Percentiles rank a stretch among this genome's conserved stretches.
These are phyloP conservation scores for Persicaria tinctoria DNA, from an alignment of 148 eudicot species.

Conservation along the genomic window DNA sequence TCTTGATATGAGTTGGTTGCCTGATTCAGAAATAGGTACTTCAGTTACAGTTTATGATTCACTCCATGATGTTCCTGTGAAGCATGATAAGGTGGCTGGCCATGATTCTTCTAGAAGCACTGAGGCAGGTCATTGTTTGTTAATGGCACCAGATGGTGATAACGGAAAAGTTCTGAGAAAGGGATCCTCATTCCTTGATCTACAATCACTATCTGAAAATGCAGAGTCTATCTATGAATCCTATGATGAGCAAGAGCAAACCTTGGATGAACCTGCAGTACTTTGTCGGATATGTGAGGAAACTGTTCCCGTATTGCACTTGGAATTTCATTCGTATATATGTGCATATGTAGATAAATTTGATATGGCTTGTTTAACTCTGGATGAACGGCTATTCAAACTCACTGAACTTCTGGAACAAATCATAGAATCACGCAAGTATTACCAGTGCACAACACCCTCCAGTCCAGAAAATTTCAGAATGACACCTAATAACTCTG, in stretches of 20 bases:
- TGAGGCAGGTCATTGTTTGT: not conserved
- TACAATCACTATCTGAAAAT: not conserved
- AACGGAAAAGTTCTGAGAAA: not conserved
- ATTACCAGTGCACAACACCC: conserved; percentile 22
- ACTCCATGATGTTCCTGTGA: not conserved
- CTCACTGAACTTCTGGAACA: conserved; percentile 51
- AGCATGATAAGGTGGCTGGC: not conserved
- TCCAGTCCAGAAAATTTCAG: conserved; percentile 38
- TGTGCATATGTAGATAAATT: conserved; percentile 66
- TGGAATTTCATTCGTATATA: conserved; percentile 61
- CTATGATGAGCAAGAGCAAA: conserved; percentile 25
- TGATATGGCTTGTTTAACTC: conserved; percentile 30
- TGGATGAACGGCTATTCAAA: conserved; percentile 39
- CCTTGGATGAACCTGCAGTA: conserved; percentile 32
- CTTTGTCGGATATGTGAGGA: conserved; percentile 67
- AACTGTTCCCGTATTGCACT: conserved; percentile 33
- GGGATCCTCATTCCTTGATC: not conserved
- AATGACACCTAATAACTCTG: conserved; percentile 16
- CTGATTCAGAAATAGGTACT: conserved; percentile 24
- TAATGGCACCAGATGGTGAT: not conserved
- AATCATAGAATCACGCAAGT: conserved; percentile 34
- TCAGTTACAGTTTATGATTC: conserved; percentile 18
- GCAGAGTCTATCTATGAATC: conserved; percentile 16
- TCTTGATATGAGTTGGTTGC: conserved; percentile 44
- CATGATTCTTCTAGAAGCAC: not conserved